Conservation (phyloP, 805 yeast species). For the Candida palmyrensis region DNA sequence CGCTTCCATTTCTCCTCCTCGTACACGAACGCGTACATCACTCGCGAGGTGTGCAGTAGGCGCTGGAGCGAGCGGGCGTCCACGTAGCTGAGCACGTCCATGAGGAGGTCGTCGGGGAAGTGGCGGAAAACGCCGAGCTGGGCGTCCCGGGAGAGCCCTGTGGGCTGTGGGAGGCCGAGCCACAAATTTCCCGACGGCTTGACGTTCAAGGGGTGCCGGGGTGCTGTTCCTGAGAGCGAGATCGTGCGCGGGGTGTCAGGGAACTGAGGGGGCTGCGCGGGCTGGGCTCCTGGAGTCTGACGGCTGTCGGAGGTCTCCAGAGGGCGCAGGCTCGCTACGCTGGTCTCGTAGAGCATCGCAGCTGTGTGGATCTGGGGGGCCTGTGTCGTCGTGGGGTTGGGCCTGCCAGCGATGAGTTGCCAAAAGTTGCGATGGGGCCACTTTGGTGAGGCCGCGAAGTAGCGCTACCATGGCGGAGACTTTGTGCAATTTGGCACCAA, state of each 20-base stretch:
- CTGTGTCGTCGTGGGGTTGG: not conserved
- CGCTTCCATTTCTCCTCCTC: conserved; percentile 83
- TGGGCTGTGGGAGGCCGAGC: conserved; percentile 20
- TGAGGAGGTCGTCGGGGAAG: conserved; percentile 61
- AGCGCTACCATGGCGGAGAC: no score
- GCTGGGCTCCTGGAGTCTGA: no score
- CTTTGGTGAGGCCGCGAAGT: no score
- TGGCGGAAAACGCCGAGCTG: conserved; percentile 50
- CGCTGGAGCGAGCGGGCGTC: conserved; percentile 43
- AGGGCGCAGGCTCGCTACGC: no score
- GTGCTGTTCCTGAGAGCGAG: conserved; percentile 20
- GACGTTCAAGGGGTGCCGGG: conserved; percentile 67
- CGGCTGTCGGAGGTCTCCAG: no score
- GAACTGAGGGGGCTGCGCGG: not conserved
- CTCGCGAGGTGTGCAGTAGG: conserved; percentile 57
- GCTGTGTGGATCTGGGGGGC: not conserved
- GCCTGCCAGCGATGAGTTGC: not conserved
- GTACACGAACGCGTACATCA: conserved; percentile 64
- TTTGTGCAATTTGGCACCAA: no score
- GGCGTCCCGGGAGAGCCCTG: conserved; percentile 9
- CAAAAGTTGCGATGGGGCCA: no score
- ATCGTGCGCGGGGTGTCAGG: conserved; percentile 10
- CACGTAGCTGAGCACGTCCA: conserved; percentile 47
- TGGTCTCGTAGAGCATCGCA: conserved; percentile 1
- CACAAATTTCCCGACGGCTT: conserved; percentile 70